Conservation (phyloP, 2,329 filamentous ascomycete species). For the Botrytis porri region DNA sequence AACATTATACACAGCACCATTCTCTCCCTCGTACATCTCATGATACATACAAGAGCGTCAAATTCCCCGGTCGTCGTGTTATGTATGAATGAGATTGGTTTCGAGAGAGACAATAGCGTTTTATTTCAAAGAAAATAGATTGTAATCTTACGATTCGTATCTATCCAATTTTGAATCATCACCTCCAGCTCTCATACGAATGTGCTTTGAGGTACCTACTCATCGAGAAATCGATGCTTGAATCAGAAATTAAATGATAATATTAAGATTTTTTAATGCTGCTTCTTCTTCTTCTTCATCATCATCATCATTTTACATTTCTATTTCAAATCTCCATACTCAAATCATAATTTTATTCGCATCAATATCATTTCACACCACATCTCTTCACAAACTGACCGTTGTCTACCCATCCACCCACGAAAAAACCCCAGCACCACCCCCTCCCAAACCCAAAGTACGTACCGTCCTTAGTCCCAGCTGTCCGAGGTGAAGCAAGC, state of each 20-base stretch:
- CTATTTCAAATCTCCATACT: too few species aligned
- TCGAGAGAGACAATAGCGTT: not conserved
- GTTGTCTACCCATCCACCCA: not conserved
- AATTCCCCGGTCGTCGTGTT: not conserved
- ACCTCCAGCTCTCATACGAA: not conserved
- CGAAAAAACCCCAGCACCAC: not conserved
- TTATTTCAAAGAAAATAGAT: too few species aligned
- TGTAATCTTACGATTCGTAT: too few species aligned
- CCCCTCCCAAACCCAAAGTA: not conserved
- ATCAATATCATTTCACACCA: not conserved
- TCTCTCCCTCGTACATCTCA: not conserved
- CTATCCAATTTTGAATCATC: not conserved
- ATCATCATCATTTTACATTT: not conserved
- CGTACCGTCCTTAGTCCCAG: not conserved
- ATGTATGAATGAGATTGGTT: not conserved
- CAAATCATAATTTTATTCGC: not conserved
- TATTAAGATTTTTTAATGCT: not conserved
- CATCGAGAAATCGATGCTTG: not conserved
- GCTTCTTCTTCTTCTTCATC: not conserved
- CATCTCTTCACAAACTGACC: not conserved
- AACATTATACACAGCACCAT: not conserved
- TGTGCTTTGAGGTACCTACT: too few species aligned
- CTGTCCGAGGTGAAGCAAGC: constrained; percentile 1
- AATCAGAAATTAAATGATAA: not conserved
- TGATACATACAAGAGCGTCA: not conserved